Evolutionary conservation across 352 stramenopile species (phyloP), one percentile per base, ranked within the genome.

Genomic region (Globisporangium paddicum): DNA sequence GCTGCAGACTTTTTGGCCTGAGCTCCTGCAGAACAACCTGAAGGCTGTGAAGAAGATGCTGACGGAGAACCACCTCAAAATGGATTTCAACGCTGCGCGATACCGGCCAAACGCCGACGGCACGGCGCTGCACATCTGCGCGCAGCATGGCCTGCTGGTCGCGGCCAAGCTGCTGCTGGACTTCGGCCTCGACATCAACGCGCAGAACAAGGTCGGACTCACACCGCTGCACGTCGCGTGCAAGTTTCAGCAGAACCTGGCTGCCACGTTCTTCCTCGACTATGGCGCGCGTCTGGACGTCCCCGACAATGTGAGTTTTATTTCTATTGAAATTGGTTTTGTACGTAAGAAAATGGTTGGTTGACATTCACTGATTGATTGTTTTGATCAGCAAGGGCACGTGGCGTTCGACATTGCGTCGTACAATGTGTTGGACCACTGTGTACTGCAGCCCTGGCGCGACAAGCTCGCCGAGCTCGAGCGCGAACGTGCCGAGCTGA

Each of bases 221-320:
- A 86, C 78, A 25, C 64, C 78, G 8, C 52, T 88, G 19, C 73
- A 88, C 40, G 63, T 88, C 8, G 78, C 78, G 10, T 85, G 78
- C 60, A 82, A 82, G 49, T 83, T 74, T 18, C 66, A 69, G 3
- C 66, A 85, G 23, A 47, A 58, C 1, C 57, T 61, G 11, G 61
- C 83, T 50, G 58, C 77, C 23, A 46, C 50, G 19, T 80, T 77
- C 26, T 66, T 88, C 0, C 47, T 86, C 1, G 55, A 77, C 23
- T 16, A 66, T 14, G 63, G 61, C 5, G 75, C 70, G 25, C 70
- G 61, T 2, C 40, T 86, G 34, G 67, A 85, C 42, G 45, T 88
- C n/a, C 78, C 78, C 0, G 75, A 88, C 52, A 45, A 68, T 49
- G 73, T 79, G 61, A 32, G 70, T 63, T 34, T n/a, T n/a, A 2